Evolutionary conservation across 2,329 filamentous ascomycete species (phyloP), one percentile per base, ranked within the genome.

Genomic region (Hortaea sp.): DNA sequence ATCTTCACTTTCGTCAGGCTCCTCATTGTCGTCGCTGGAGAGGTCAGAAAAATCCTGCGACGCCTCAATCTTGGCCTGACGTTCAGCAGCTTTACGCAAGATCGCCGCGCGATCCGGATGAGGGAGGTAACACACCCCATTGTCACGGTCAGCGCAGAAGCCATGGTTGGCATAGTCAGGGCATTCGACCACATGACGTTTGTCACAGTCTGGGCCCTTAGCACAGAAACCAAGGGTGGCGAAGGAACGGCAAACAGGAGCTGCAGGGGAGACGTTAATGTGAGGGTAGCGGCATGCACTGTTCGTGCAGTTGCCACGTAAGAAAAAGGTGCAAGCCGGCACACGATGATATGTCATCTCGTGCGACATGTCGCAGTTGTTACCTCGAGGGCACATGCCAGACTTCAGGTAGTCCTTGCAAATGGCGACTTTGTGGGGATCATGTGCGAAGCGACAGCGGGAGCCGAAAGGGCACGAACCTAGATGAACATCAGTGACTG

Each of bases 131-230:
- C 90, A 97, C 55, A 82, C 81, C 27, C 56, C 54, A 39, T 55
- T 53, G 43, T 56, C 53, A 67, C 82, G 81, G 64, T 78, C 81
- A 64, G 81, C 81, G 78, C 92, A 98, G 52, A 75, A 73, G 59
- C 90, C 90, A 50, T 79, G 87, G 69, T 95, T 94, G 76, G 87
- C 86, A 72, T 94, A 95, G 65, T 94, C 85, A 52, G 92, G 90
- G 67, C 92, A 97, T 67, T 97, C 90, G 48, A 53, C 45, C 48
- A 90, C 84, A 70, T 98, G 92, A 50, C 88, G 84, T 53, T 92
- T 81, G 49, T 78, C 68, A 68, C 92, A 97, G 46, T 74, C 68
- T 46, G 77, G 75, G 50, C 90, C 92, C 63, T 85, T 85, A 51
- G 85, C 82, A 71, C 92, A 97, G 67, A 88, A 97, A 44, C 92